phyloP scores from a whole-genome alignment of 2,329 filamentous ascomycete species.

The Dryadomyces quercivorus region DNA sequence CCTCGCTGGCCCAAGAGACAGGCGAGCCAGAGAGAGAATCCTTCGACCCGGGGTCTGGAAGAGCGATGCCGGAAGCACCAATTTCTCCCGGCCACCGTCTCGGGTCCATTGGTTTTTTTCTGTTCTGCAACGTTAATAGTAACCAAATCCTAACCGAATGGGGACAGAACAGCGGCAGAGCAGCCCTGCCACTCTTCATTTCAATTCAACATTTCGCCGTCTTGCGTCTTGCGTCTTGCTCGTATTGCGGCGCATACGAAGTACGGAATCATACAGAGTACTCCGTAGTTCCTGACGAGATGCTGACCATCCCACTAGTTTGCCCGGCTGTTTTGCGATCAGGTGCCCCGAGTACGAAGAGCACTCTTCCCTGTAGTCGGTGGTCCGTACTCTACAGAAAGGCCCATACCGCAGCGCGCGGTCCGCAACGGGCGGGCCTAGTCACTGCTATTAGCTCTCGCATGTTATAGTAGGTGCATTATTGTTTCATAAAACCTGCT shows the following conservation, averaged over 20 bases:
- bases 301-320: neutral
- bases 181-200: neutral
- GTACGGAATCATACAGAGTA: too few species aligned
- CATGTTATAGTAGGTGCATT: neutral
- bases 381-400: too few species aligned
- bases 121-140: neutral
- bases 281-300: too few species aligned
- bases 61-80: neutral
- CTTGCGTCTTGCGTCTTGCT: too few species aligned
- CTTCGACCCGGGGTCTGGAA: slow-evolving; percentile 2
- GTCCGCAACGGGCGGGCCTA: too few species aligned
- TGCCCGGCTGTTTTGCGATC: neutral
- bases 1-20: neutral
- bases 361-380: too few species aligned
- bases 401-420: too few species aligned
- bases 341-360: neutral
- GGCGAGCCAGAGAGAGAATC: neutral
- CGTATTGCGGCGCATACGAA: too few species aligned
- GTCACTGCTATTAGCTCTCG: too few species aligned
- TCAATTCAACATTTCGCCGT: neutral
- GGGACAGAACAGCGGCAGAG: neutral
- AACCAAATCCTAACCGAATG: neutral
- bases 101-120: slow-evolving; percentile 6
- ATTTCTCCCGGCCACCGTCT: slow-evolving; percentile 5
- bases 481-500: neutral